Evolutionary conservation across 2,329 filamentous ascomycete genomes (phyloP).

Genomic region (Epichloe festucae): DNA sequence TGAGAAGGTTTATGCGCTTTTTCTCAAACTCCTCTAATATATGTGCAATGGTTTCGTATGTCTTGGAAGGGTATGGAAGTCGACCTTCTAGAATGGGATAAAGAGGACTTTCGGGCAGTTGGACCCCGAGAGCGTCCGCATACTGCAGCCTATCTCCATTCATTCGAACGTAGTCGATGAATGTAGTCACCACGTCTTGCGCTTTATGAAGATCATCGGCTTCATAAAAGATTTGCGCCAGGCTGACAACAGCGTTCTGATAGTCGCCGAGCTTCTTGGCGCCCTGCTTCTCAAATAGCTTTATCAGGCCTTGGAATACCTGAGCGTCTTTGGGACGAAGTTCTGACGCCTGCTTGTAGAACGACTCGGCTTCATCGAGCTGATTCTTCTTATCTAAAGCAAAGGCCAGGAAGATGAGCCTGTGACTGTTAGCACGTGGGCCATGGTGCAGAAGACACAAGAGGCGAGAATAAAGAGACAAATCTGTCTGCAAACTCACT

Average conservation of each 20-base stretch:
- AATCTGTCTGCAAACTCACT: conserved; percentile 15
- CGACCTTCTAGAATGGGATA: conserved; percentile 76
- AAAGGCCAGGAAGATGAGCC: conserved; percentile 77
- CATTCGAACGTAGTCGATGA: conserved; percentile 58
- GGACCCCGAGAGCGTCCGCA: conserved; percentile 59
- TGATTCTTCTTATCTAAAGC: conserved; percentile 65
- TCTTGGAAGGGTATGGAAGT: conserved; percentile 64
- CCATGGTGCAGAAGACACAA: too few relatives aligned
- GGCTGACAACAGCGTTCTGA: conserved; percentile 54
- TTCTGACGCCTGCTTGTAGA: conserved; percentile 59
- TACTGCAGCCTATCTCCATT: conserved; percentile 63
- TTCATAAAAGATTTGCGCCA: conserved; percentile 63
- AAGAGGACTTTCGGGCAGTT: conserved; percentile 68
- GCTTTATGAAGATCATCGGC: conserved; percentile 50
- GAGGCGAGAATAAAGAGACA: not conserved
- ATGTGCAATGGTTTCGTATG: conserved; percentile 70
- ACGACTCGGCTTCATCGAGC: conserved; percentile 58
- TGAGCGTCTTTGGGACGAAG: conserved; percentile 66
- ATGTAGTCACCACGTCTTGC: conserved; percentile 64
- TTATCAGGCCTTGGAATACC: conserved; percentile 82
- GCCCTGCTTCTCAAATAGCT: conserved; percentile 70
- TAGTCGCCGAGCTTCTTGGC: conserved; percentile 59
- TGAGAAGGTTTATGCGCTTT: conserved; percentile 80
- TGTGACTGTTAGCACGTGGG: conserved; percentile 5
- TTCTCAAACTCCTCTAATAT: conserved; percentile 79